phyloP scores from a whole-genome alignment of 169 alveolate genomes.

The Plasmodium berghei region DNA sequence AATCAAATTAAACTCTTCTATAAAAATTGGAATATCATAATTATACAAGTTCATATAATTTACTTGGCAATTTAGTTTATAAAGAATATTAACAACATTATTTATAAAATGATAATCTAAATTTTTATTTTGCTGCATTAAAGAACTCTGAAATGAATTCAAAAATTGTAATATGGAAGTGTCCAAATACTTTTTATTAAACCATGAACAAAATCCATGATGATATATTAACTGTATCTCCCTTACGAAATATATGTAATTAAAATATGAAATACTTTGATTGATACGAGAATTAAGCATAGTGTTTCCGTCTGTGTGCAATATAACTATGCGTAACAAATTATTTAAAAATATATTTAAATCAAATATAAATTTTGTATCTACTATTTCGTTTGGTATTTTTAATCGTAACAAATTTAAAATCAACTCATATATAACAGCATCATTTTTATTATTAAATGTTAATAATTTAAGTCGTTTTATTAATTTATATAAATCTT shows the following conservation, averaged over 20 bases:
- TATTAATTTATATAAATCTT: constrained; percentile 55
- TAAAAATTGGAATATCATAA: constrained; percentile 54
- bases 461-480: constrained; percentile 54
- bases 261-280: not conserved
- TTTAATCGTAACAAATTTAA: constrained; percentile 52
- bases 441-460: constrained; percentile 33
- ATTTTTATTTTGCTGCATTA: constrained; percentile 14
- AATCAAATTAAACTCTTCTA: constrained; percentile 47
- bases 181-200: constrained; percentile 36
- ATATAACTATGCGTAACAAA: constrained; percentile 15
- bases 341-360: constrained; percentile 35
- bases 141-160: constrained; percentile 22
- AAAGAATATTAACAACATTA: constrained; percentile 33
- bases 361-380: constrained; percentile 3
- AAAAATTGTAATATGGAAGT: constrained; percentile 20
- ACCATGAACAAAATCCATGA: constrained; percentile 51
- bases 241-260: constrained; percentile 30
- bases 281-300: not conserved
- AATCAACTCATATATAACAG: constrained; percentile 3
- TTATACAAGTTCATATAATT: constrained; percentile 34
- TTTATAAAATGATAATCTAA: constrained; percentile 50
- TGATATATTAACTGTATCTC: constrained; percentile 45
- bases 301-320: not conserved
- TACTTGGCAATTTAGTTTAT: constrained; percentile 34
- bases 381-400: constrained; percentile 22